Base-by-base conservation (phyloP, 108 stramenopile species). In the Cyclotella choctawhatcheeana region DNA sequence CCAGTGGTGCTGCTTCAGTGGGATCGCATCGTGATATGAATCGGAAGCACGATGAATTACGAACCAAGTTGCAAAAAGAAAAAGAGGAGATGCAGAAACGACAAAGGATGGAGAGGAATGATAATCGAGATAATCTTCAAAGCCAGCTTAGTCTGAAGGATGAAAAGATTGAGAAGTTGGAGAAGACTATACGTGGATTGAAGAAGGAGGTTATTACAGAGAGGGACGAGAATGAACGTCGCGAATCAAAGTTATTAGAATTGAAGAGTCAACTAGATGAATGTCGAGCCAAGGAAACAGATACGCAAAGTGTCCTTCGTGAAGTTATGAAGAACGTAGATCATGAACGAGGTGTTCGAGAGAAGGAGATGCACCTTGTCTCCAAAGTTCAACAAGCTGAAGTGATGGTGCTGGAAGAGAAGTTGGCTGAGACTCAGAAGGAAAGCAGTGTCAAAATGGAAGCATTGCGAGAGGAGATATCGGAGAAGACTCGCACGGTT, bases 271-370 rank as follows among this genome's bases (percentile, higher is more conserved):
- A 67, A 32, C 12, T 51, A 2, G 21, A 51, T n/a, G 33, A 22
- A 29, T 32, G 14, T 17, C 52, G n/a, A 32, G 5, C 65, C 13
- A 52, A 51, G 13, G 65, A 67, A 22, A 2, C n/a, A 32, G 50
- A 51, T 17, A 35, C 48, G 34, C 45, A 67, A 35, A 53, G 14
- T 21, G 34, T 34, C 12, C 51, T 67, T 6, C 32, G 31, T 10
- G 65, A 67, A 35, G 48, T 67, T 17, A 67, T 67, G 33, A 50
- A 67, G 33, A 67, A 67, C 14, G 44, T 67, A 18, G 32, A 51
- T 18, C 45, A 51, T 7, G 65, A 67, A 67, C 65, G 65, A 17
- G 34, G 34, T 16, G 27, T 52, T 5, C 18, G 50, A 32, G 51
- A 32, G 14, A 51, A 67, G 2, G 65, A 67, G 51, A 50, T 53